A percentile compares a stretch with the other conserved stretches of the same genome.
These are phyloP conservation scores for Dalbergia cochinchinensis DNA, from an alignment of 306 rosid genomes.

Conservation along the genomic window DNA sequence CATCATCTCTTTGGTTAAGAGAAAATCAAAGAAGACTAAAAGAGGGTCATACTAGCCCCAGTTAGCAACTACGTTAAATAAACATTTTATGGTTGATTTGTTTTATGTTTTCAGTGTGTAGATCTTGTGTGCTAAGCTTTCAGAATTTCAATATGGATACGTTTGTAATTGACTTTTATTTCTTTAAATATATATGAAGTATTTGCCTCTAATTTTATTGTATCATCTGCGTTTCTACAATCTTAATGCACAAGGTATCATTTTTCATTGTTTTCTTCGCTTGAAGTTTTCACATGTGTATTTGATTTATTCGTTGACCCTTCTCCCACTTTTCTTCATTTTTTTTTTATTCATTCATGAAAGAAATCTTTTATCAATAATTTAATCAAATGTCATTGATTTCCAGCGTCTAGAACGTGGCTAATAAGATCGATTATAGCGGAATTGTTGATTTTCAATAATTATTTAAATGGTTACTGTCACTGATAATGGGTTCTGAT, in stretches of 20 bases:
- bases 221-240: background rate
- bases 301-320: no score
- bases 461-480: no score
- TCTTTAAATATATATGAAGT: background rate
- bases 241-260: background rate
- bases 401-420: no score
- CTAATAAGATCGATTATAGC: no score
- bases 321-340: no score
- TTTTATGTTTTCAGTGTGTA: background rate
- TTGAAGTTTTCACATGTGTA: no score
- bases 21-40: background rate
- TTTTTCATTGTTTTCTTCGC: no score
- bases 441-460: no score
- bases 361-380: no score
- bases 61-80: constrained; percentile 15
- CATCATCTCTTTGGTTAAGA: constrained; percentile 47
- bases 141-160: background rate
- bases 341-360: no score
- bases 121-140: background rate
- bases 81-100: background rate
- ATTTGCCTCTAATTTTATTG: background rate
- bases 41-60: background rate
- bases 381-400: no score
- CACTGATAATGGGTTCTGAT: no score
- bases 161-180: constrained; percentile 2